Base-by-base conservation (phyloP, 176 grass and related monocot genomes). In the Olyra latifolia region DNA sequence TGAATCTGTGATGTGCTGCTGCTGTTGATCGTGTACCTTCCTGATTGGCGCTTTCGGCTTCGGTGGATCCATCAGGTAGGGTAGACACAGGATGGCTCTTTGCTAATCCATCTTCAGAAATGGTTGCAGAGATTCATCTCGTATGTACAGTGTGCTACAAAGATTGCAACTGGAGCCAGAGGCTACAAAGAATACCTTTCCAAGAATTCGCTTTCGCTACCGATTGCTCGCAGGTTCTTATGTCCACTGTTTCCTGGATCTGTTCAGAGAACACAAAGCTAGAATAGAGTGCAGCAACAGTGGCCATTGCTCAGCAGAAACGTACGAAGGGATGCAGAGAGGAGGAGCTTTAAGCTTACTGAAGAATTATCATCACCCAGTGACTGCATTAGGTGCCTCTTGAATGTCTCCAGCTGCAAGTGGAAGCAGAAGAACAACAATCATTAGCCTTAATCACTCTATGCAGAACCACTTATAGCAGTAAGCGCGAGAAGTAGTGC, bases 371-470 rank as follows among this genome's bases (percentile, higher is more conserved):
- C 96, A 17, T 98, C 90, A 59, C 91, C 91, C 12, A 98, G 71
- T 7, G 96, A 95, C 73, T 93, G 92, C 92, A 95, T 91, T 66
- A 98, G 83, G 62, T 93, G 92, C 48, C 88, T 91, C 90, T 95
- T 98, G 83, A 98, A 98, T 32, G 90, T 88, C 72, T 98, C 90
- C 69, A 98, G 67, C 96, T 98, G 80, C 74, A 74, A 42, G 52
- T 54, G 29, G 52, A 90, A 46, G 45, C 46, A 44, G 25, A 52
- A 48, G 35, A 45, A 20, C 77, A 62, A 43, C 54, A 61, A 15
- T 7, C 13, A 24, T 4, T 10, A 53, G 3, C 68, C 48, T 54
- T 32, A 43, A 42, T 16, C 25, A 17, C 20, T 78, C 24, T 0
- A 54, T 41, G 10, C 15, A 52, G 48, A 20, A 50, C 45, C 59